Evolutionary conservation across 352 stramenopile species (phyloP), one percentile per base, ranked within the genome.

Genomic region (Globisporangium nunn): DNA sequence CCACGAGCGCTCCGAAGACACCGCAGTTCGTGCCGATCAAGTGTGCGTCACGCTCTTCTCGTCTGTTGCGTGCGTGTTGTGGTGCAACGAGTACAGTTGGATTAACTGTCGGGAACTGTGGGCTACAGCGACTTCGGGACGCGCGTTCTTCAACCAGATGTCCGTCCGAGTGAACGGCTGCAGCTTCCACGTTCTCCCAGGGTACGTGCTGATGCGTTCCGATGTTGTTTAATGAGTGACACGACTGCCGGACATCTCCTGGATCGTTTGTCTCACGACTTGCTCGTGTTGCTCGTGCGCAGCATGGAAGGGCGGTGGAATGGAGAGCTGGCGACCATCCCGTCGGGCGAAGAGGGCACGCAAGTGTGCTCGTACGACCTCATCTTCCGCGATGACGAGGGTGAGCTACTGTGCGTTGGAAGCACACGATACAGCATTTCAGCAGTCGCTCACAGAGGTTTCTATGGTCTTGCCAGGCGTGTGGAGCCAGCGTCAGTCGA

Each of bases 301-400:
- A 90, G 78, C 52, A 85, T 93, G 66, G 85, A 95, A 64, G 85
- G 85, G 4, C 79, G 85, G 15, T 95, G 85, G 85, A 95, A 95
- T 50, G 85, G 85, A 46, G 85, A 95, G 46, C 65, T 90, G 10
- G 66, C 78, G 14, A 83, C 78, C 2, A 71, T 93, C n/a, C 85
- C 85, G 2, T 53, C 59, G n/a, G 64, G 84, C 37, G 84, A 93
- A 0, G 85, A 95, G 49, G 85, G 83, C 33, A 90, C 68, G 46
- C 83, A 93, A 62, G 85, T 95, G 66, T 93, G 81, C 68, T 93
- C 85, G n/a, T 88, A 75, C 14, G 83, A 95, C 52, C 67, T 95
- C 18, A 67, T 82, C 28, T 95, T 91, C 63, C 81, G 83, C 40
- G 81, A 91, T 31, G 83, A 92, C 18, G 83, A 95, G 72, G 81